These are phyloP conservation scores for Boletus edulis DNA, from an alignment of 768 basidiomycete species.

Conservation along the genomic window DNA sequence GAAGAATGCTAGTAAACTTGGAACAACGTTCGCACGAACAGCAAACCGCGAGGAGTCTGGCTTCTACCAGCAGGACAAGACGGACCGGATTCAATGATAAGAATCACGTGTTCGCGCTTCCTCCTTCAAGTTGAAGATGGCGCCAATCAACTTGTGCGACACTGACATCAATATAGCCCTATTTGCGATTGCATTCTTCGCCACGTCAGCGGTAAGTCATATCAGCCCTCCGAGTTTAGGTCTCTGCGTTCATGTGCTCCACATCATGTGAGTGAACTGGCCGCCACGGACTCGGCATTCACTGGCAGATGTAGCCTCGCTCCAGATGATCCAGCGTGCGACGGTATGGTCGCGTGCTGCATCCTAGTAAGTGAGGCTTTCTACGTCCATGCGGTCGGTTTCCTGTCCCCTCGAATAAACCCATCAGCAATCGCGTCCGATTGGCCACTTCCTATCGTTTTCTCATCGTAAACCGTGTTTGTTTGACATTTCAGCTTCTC, in stretches of 20 bases:
- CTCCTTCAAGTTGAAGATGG: no score
- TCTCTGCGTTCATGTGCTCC: neutral
- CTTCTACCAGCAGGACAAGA: neutral
- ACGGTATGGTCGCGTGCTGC: neutral
- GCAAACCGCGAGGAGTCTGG: neutral
- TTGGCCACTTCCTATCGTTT: constrained; percentile 1
- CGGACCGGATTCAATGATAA: neutral
- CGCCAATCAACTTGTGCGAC: no score
- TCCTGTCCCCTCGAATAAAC: neutral
- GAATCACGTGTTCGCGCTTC: no score
- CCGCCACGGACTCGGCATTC: no score
- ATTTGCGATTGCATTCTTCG: neutral
- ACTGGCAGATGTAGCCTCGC: no score
- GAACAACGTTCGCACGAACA: constrained; percentile 4
- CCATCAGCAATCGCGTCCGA: neutral
- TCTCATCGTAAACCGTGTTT: neutral
- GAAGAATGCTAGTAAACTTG: neutral
- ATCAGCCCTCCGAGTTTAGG: neutral
- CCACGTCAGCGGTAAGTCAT: neutral
- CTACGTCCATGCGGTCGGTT: constrained; percentile 4
- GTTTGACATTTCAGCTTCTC: neutral
- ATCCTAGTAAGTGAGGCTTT: neutral
- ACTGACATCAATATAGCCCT: neutral
- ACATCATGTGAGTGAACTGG: neutral
- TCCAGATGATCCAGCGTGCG: no score